A percentile compares a stretch with the other conserved stretches of the same genome.
Conservation (phyloP, 73 alveolate species). For the Tetrahymena thermophila region DNA sequence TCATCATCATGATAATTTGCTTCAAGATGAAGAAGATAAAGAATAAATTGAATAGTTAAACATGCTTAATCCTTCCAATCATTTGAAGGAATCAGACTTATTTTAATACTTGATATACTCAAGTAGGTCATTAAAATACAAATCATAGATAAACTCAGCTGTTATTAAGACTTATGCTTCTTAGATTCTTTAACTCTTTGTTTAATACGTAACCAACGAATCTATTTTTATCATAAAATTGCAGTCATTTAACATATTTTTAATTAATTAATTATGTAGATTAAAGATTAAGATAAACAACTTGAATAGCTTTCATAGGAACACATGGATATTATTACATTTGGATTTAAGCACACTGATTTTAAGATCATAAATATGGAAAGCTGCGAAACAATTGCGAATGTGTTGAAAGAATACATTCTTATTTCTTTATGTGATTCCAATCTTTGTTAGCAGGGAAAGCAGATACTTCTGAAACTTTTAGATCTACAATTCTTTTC, state of each 20-base stretch:
- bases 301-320: slow-evolving; percentile 15
- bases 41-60: not conserved
- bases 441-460: not conserved
- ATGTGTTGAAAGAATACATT: slow-evolving; percentile 20
- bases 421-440: slow-evolving; percentile 23
- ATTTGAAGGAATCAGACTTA: not conserved
- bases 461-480: not conserved
- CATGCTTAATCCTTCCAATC: not conserved
- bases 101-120: not conserved
- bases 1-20: not conserved
- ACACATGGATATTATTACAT: slow-evolving; percentile 18
- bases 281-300: slow-evolving; percentile 8
- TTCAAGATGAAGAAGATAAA: not conserved
- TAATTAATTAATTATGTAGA: not conserved
- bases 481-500: slow-evolving; percentile 17
- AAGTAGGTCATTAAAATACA: not conserved
- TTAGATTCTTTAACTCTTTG: not conserved
- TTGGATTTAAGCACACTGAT: slow-evolving; percentile 25
- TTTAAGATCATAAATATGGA: slow-evolving; percentile 31
- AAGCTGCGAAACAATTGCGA: slow-evolving; percentile 31
- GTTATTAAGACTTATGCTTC: not conserved
- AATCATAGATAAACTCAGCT: not conserved
- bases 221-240: not conserved
- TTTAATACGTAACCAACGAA: not conserved
- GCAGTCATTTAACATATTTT: not conserved